Evolutionary conservation across 164 flowering plant genomes (phyloP), one percentile per base, ranked within the genome.

Genomic region (Kingdonia uniflora): DNA sequence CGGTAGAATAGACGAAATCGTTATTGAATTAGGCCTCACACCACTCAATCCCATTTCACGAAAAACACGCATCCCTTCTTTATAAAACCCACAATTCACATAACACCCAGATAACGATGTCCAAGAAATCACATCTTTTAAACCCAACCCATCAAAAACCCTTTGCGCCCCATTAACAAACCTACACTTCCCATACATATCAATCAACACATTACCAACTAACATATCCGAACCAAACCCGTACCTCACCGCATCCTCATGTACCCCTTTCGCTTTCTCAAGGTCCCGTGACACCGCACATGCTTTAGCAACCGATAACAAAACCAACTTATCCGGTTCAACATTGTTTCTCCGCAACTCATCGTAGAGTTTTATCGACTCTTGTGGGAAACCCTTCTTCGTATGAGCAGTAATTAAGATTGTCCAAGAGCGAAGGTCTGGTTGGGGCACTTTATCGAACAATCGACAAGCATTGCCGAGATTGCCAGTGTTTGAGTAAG

Each of bases 51-150:
- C 71, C 86, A 80, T 80, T 44, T 74, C 71, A n/a, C 77, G 71
- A 35, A 80, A 60, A 41, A 57, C 54, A 6, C 2, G 22, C 54
- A 80, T 44, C n/a, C 70, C 86, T 42, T 72, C 65, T 23, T 59
- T 64, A 5, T 61, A 61, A 13, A 64, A 65, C 35, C 75, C 75
- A 71, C 76, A 72, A 14, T 56, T 70, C 20, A 68, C 61, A 65
- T 70, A 68, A 56, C 73, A 73, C 7, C 77, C 66, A 35, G 62
- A 62, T 45, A 80, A 38, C 0, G 86, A 72, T 1, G 86, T 80
- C 86, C 86, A 80, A 26, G 83, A 68, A 47, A 80, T 59, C 47
- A 78, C 86, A 69, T 80, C 83, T 56, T 63, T 80, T 0, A 19
- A 35, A 3, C 14, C 49, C 59, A 76, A 56, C 22, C 57, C 66